Percentiles rank a stretch among this genome's conserved stretches.
Conservation (phyloP, 2,329 filamentous ascomycete genomes). For the Bretziella fagacearum region DNA sequence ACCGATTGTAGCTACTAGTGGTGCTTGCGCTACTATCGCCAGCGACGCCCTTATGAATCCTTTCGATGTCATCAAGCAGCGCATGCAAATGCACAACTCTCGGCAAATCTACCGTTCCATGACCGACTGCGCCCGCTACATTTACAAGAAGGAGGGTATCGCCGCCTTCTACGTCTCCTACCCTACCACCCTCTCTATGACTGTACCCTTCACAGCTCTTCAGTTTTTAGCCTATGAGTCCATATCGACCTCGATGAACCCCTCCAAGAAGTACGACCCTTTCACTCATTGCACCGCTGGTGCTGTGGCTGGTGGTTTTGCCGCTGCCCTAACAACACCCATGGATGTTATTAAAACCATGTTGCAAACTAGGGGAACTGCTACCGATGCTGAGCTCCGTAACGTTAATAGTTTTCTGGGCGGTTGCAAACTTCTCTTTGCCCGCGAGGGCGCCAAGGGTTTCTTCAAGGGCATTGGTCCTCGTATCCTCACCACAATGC, state of each 20-base stretch:
- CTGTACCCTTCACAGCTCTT: conserved; percentile 88
- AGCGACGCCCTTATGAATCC: conserved; percentile 99
- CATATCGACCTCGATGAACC: conserved; percentile 85
- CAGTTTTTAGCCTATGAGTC: conserved; percentile 98
- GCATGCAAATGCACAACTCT: conserved; percentile 98
- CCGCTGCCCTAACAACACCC: conserved; percentile 83
- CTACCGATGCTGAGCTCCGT: conserved; percentile 61
- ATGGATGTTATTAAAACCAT: conserved; percentile 98
- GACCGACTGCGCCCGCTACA: conserved; percentile 67
- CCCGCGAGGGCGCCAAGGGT: conserved; percentile 65
- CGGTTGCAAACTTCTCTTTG: conserved; percentile 65
- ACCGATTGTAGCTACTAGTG: conserved; percentile 56
- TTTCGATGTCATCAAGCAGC: conserved; percentile 98
- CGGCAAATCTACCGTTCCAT: conserved; percentile 70
- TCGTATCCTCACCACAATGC: conserved; percentile 89
- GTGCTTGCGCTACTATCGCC: conserved; percentile 86
- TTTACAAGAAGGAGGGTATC: conserved; percentile 76
- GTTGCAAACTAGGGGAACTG: conserved; percentile 78
- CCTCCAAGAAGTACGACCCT: conserved; percentile 70
- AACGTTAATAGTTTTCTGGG: conserved; percentile 69
- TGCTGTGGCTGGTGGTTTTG: conserved; percentile 80
- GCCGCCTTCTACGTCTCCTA: conserved; percentile 96
- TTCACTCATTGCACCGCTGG: conserved; percentile 86
- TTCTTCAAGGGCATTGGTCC: conserved; percentile 91
- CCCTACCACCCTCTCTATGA: conserved; percentile 95